Evolutionary conservation across 169 alveolate genomes (phyloP), one percentile per base, ranked within the genome.

Genomic region (Eimeria maxima): DNA sequence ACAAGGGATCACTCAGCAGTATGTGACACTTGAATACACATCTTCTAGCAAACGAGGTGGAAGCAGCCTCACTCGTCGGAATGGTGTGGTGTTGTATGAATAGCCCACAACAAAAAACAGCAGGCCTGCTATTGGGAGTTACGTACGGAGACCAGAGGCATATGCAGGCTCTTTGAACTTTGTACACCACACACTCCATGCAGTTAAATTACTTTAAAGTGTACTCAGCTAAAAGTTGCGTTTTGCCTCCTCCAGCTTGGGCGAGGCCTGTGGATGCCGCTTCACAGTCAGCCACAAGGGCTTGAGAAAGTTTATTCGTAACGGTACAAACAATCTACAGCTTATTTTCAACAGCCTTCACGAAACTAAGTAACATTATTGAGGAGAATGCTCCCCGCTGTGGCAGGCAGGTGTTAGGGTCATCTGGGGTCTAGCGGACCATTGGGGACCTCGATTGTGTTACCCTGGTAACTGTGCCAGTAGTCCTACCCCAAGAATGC

Each of bases 401-500:
- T 60, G 42, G 42, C 14, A 10, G 47, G 20, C 44, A 0, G 1
- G 60, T 53, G 60, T 45, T 45, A 18, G 22, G 65, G 63, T 78
- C 88, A 45, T 53, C 71, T 22, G 55, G 67, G 91, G 91, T 47
- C 71, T 53, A 7, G 91, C 74, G 88, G 63, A 47, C 67, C 50
- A 33, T 33, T 60, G 78, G 93, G 93, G 91, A 29, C 78, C 80
- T 86, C 90, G 90, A 81, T 81, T 81, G 90, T 53, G 90, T 81
- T 86, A 80, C 78, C 45, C 57, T n/a, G 38, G 80, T 55, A 55
- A 27, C 93, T 57, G 45, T 80, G 74, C 93, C 11, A 60, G 47
- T 24, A 33, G 80, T 16, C 47, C 78, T 38, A 42, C 33, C 50
- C 90, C 33, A 55, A 53, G 47, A 81, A 33, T 50, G 69, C 44